These are phyloP conservation scores for Vicia faba DNA, from an alignment of 306 rosid genomes.

Conservation along the genomic window DNA sequence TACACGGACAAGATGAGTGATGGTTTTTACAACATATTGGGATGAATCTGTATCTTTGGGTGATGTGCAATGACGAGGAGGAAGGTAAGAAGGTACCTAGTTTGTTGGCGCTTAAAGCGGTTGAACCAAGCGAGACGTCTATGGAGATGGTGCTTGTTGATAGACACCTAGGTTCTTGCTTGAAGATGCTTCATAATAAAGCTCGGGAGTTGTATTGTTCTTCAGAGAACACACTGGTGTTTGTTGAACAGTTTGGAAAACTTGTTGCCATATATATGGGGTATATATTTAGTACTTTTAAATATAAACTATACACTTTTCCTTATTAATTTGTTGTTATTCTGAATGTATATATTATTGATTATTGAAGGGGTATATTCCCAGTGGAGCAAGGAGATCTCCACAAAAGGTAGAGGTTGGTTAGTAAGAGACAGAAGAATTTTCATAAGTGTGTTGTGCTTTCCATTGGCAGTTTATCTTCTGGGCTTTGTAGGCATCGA, in stretches of 20 bases:
- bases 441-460: constrained; percentile 81
- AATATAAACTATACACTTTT: neutral
- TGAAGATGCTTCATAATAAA: constrained; percentile 84
- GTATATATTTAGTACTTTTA: constrained; percentile 37
- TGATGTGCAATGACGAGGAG: constrained; percentile 80
- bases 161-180: constrained; percentile 65
- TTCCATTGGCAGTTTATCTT: constrained; percentile 84
- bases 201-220: constrained; percentile 77
- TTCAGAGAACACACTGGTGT: constrained; percentile 63
- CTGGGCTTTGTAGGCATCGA: constrained; percentile 94
- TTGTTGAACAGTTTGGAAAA: constrained; percentile 89
- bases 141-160: constrained; percentile 92
- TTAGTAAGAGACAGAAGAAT: constrained; percentile 75
- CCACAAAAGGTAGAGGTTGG: constrained; percentile 80
- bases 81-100: constrained; percentile 67
- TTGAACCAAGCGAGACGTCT: constrained; percentile 66
- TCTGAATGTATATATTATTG: constrained; percentile 24
- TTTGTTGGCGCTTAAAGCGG: constrained; percentile 66
- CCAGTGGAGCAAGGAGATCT: constrained; percentile 88
- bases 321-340: neutral
- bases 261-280: constrained; percentile 95
- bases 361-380: constrained; percentile 65
- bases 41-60: constrained; percentile 96
- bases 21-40: constrained; percentile 90
- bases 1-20: constrained; percentile 89